phyloP scores from a whole-genome alignment of 1,284 basidiomycete genomes.

The Leccinum fallax region DNA sequence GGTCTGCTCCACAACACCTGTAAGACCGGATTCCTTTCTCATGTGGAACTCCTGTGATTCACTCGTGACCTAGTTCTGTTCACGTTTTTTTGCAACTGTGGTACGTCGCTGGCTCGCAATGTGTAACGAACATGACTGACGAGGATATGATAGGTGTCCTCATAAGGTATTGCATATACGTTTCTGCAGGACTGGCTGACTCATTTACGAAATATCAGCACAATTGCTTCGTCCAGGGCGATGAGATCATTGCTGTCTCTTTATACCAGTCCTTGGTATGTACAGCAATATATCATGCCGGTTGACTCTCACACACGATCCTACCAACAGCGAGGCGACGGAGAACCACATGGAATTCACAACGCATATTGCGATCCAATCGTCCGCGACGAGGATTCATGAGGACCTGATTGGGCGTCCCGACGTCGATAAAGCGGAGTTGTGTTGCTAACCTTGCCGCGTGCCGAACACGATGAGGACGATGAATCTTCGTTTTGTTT shows the following conservation, averaged over 20 bases:
- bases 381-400: background rate
- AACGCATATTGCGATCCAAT: slow-evolving; percentile 16
- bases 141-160: slow-evolving; percentile 4
- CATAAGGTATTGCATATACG: slow-evolving; percentile 12
- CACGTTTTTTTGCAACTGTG: background rate
- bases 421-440: background rate
- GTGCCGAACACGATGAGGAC: background rate
- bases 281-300: background rate
- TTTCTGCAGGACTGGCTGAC: slow-evolving; percentile 1
- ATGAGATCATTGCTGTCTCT: slow-evolving; percentile 15
- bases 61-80: slow-evolving; percentile 2
- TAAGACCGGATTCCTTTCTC: slow-evolving; percentile 5
- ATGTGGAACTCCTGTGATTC: background rate
- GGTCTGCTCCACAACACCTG: slow-evolving; percentile 1
- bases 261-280: slow-evolving; percentile 4
- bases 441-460: background rate
- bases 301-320: slow-evolving; percentile 1
- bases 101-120: slow-evolving; percentile 2
- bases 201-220: slow-evolving; percentile 3
- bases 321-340: background rate
- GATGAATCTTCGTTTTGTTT: background rate
- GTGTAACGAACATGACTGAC: slow-evolving; percentile 9
- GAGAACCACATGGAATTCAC: slow-evolving; percentile 11
- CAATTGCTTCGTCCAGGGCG: slow-evolving; percentile 15
- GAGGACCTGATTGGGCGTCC: background rate